Base-by-base conservation (phyloP, 495 filamentous ascomycete genomes). In the Penicillium argentinense region DNA sequence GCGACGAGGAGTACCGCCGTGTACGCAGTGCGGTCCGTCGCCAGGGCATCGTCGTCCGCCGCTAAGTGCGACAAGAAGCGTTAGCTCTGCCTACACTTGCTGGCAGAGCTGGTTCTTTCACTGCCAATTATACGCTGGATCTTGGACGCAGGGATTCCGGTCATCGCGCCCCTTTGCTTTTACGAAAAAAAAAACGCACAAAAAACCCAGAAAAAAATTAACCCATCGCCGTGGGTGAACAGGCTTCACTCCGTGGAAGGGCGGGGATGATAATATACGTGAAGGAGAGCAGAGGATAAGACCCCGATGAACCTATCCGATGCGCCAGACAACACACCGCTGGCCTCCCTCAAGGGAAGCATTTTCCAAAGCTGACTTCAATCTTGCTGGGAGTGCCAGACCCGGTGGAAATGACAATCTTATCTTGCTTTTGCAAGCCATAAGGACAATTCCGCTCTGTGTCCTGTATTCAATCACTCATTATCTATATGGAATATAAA, bases 41-140 rank as follows among this genome's bases (percentile, higher is more conserved):
- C 60, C 82, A 92, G 68, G 88, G 87, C 53, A 81, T 93, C 50
- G 82, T 91, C 58, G 81, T 92, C 47, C 79, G 85, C 54, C 60
- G 73, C 29, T 79, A 51, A 22, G 14, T 12, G 25, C 13, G 13
- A 26, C n/a, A n/a, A 62, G 45, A 7, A 8, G n/a, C 42, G 23
- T 27, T 33, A 13, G 23, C 29, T n/a, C 11, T 17, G 22, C 23
- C 24, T 38, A 21, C 39, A 25, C 2, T 28, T 0, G n/a, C 16
- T n/a, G n/a, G n/a, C n/a, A n/a, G n/a, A n/a, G n/a, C n/a, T n/a
- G n/a, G n/a, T n/a, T n/a, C n/a, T n/a, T n/a, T n/a, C n/a, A n/a
- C n/a, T 41, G 32, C 28, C 36, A 24, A 28, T 40, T 37, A 44
- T 49, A 34, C 39, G 45, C 33, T 60, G 57, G 48, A 40, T 36